Evolutionary conservation across 441 rosid species (phyloP).

Genomic region (Brassica balearica): DNA sequence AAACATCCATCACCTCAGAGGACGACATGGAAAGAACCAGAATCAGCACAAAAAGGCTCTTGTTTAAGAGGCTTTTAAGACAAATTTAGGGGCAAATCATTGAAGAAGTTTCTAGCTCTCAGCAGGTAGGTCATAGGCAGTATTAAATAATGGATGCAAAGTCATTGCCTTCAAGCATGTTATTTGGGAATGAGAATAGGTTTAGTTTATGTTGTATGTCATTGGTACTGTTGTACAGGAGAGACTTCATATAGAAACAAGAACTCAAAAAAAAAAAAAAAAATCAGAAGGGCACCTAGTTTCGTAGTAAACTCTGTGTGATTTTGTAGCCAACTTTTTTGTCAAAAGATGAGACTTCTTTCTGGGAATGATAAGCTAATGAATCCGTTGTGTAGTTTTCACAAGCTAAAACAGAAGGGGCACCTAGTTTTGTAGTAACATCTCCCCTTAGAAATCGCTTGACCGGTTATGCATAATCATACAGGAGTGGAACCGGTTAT

Average conservation of each 20-base stretch:
- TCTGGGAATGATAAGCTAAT: background rate
- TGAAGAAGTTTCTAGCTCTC: conserved; percentile 17
- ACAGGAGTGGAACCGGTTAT: background rate
- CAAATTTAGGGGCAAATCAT: background rate
- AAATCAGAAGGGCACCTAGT: conserved; percentile 11
- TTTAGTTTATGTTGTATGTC: conserved; percentile 32
- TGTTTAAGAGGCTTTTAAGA: conserved; percentile 11
- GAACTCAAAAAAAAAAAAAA: conserved; percentile 12
- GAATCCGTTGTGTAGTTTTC: background rate
- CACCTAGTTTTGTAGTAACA: too few species aligned
- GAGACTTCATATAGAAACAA: conserved; percentile 35
- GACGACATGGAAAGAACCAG: conserved; percentile 10
- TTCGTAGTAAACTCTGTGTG: conserved; percentile 27
- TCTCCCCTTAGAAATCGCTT: background rate
- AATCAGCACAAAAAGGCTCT: background rate
- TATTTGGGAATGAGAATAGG: conserved; percentile 20
- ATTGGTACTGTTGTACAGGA: conserved; percentile 36
- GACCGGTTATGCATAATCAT: background rate
- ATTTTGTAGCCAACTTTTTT: conserved; percentile 26
- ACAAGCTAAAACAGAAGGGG: too few species aligned
- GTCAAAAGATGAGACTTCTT: background rate
- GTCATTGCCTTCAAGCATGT: conserved; percentile 18
- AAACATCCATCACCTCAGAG: conserved; percentile 9
- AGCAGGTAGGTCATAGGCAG: background rate
- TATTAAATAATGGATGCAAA: conserved; percentile 19